These are phyloP conservation scores for Tricholoma furcatifolium DNA, from an alignment of 768 basidiomycete genomes.

Conservation along the genomic window DNA sequence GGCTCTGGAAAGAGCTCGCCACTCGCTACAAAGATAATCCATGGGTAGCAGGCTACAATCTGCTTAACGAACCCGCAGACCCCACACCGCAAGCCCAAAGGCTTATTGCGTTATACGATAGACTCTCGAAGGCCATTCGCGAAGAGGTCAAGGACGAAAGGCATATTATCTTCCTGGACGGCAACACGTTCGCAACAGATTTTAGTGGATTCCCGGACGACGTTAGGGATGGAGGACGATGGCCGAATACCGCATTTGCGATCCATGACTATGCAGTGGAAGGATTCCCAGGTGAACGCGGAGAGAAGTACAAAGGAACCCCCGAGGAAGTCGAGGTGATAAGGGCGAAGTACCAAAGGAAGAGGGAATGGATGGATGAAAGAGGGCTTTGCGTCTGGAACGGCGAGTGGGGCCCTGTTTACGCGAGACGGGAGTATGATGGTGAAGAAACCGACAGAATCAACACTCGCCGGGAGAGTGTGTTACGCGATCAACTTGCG, in stretches of 20 bases:
- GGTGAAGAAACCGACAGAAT: slow-evolving; percentile 59
- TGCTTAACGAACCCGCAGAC: slow-evolving; percentile 80
- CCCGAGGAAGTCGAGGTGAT: slow-evolving; percentile 51
- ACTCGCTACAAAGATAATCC: slow-evolving; percentile 70
- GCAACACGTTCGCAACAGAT: slow-evolving; percentile 83
- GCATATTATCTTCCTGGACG: slow-evolving; percentile 81
- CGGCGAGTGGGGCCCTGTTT: slow-evolving; percentile 87
- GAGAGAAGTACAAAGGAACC: slow-evolving; percentile 48
- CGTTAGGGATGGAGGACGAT: slow-evolving; percentile 47
- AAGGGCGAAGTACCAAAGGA: slow-evolving; percentile 62
- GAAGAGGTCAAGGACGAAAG: slow-evolving; percentile 57
- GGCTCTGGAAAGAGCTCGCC: slow-evolving; percentile 77
- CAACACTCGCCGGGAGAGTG: slow-evolving; percentile 61
- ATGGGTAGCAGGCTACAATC: slow-evolving; percentile 87
- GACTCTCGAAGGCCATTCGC: slow-evolving; percentile 70
- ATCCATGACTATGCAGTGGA: slow-evolving; percentile 75
- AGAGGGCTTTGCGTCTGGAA: slow-evolving; percentile 70
- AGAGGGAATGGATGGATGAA: slow-evolving; percentile 75
- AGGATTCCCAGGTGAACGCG: slow-evolving; percentile 65
- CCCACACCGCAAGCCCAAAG: slow-evolving; percentile 58
- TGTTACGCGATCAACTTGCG: slow-evolving; percentile 70
- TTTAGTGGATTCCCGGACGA: slow-evolving; percentile 61
- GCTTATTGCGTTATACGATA: slow-evolving; percentile 64
- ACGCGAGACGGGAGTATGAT: slow-evolving; percentile 59
- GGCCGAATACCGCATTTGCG: slow-evolving; percentile 72